Evolutionary conservation across 208 protist genomes (phyloP).

Genomic region (Acanthamoeba rhysodes): DNA sequence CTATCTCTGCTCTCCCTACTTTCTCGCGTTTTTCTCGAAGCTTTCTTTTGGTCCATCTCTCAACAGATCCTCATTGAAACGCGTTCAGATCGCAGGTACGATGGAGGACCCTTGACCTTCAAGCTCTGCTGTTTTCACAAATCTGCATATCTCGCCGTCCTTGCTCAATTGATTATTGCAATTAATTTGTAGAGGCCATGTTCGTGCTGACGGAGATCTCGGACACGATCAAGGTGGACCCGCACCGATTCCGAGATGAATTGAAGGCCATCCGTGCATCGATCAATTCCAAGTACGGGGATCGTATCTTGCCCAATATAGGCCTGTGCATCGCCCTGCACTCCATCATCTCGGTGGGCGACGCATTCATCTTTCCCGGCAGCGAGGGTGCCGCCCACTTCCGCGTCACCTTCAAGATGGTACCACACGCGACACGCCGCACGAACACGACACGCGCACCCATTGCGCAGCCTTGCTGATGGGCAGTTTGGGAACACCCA

Average conservation of each 20-base stretch:
- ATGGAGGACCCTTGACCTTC: too few species aligned
- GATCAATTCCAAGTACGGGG: constrained; percentile 34
- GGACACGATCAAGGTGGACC: constrained; percentile 64
- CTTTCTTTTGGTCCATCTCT: too few species aligned
- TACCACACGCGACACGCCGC: not conserved
- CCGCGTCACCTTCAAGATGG: constrained; percentile 56
- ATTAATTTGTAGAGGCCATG: not conserved
- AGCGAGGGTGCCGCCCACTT: constrained; percentile 59
- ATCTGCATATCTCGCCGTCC: too few species aligned
- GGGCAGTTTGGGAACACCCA: too few species aligned
- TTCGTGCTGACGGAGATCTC: constrained; percentile 32
- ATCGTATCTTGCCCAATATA: constrained; percentile 53
- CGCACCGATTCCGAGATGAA: constrained; percentile 29
- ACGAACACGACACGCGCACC: too few species aligned
- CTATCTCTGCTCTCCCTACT: not conserved
- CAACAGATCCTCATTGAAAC: too few species aligned
- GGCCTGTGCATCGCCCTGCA: constrained; percentile 58
- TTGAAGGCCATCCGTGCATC: not conserved
- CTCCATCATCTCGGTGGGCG: constrained; percentile 19
- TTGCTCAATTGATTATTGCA: too few species aligned
- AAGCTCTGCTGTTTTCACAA: too few species aligned
- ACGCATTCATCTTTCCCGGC: constrained; percentile 59
- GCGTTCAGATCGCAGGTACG: too few species aligned
- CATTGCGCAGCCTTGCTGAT: too few species aligned
- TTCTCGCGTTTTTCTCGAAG: not conserved